phyloP scores from a whole-genome alignment of 768 basidiomycete species.

The Amanita phalloides region DNA sequence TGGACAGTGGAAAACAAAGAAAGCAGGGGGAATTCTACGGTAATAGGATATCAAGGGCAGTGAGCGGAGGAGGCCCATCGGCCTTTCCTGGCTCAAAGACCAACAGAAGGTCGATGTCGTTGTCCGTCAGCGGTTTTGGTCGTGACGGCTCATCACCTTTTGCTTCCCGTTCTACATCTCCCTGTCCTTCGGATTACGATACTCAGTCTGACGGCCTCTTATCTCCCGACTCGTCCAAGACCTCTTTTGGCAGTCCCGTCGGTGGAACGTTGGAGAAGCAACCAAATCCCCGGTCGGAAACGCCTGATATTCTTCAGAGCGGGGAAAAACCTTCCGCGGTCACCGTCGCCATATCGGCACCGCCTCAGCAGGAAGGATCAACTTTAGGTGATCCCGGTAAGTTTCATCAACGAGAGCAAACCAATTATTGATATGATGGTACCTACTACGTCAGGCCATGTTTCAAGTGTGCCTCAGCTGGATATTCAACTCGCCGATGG shows the following conservation, averaged over 20 bases:
- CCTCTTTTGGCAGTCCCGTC: background rate
- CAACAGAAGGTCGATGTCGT: slow-evolving; percentile 1
- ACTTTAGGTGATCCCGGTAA: too few species aligned
- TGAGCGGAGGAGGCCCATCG: slow-evolving; percentile 15
- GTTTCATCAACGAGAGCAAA: too few species aligned
- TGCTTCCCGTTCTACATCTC: slow-evolving; percentile 1
- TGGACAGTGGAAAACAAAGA: slow-evolving; percentile 33
- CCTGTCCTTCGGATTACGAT: slow-evolving; percentile 2
- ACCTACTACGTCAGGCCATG: background rate
- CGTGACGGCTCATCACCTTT: background rate
- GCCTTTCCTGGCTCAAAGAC: slow-evolving; percentile 4
- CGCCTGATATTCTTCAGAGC: background rate
- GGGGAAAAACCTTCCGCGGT: background rate
- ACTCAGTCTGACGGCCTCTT: background rate
- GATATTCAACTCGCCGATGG: background rate
- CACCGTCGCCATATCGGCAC: background rate
- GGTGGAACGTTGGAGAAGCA: background rate
- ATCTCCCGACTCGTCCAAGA: background rate
- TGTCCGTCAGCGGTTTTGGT: background rate
- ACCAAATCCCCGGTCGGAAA: background rate
- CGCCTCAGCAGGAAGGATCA: background rate
- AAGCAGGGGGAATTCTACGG: slow-evolving; percentile 64
- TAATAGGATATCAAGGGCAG: slow-evolving; percentile 48
- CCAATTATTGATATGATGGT: background rate
- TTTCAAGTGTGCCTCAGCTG: background rate